Conservation (phyloP, 257 asterid genomes). For the Solanum bukasovii region DNA sequence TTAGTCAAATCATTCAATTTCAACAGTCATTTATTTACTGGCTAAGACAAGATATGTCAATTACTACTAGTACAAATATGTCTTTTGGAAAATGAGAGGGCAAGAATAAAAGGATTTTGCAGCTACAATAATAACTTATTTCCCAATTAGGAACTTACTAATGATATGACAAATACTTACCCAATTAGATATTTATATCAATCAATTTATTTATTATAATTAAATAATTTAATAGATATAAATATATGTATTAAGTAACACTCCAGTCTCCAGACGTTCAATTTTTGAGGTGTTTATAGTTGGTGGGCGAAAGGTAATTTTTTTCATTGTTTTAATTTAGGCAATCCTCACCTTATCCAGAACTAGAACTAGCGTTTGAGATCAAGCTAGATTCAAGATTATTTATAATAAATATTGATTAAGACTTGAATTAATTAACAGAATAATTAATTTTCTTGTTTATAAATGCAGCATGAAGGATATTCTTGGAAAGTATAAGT, state of each 20-base stretch:
- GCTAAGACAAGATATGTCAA: background rate
- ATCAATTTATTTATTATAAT: background rate
- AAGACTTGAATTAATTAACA: background rate
- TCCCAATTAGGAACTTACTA: background rate
- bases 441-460: background rate
- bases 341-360: too few species aligned
- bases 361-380: too few species aligned
- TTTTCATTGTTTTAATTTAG: too few species aligned
- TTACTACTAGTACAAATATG: background rate
- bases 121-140: background rate
- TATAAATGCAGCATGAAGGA: slow-evolving; percentile 20
- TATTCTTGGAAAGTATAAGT: slow-evolving; percentile 21
- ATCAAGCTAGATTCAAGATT: accelerated
- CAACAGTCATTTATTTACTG: background rate
- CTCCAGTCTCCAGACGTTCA: too few species aligned
- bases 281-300: too few species aligned
- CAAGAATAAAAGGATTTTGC: background rate
- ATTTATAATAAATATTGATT: background rate
- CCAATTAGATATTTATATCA: background rate
- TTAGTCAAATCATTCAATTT: background rate
- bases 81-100: background rate
- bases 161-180: background rate
- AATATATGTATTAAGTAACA: background rate
- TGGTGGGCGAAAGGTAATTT: too few species aligned
- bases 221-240: too few species aligned